Percentiles rank a stretch among this genome's conserved stretches.
These are phyloP conservation scores for Xylaria intraflava DNA, from an alignment of 495 filamentous ascomycete genomes.

Conservation along the genomic window DNA sequence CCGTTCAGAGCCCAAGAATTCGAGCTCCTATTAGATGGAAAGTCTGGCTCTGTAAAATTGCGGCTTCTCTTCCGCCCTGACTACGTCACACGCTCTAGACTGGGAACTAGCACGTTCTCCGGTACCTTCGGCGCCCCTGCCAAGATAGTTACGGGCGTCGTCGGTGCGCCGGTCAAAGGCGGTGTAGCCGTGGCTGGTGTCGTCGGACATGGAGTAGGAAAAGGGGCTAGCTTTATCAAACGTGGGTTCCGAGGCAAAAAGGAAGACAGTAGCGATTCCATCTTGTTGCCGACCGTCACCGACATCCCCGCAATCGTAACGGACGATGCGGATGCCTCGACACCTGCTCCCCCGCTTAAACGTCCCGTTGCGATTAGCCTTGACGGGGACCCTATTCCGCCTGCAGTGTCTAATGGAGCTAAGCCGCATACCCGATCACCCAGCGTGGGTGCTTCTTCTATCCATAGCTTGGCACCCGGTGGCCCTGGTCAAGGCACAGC, in stretches of 20 bases:
- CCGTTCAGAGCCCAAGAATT: constrained; percentile 73
- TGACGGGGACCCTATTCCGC: constrained; percentile 23
- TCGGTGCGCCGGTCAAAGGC: constrained; percentile 86
- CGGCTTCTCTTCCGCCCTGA: constrained; percentile 88
- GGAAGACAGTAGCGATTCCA: constrained; percentile 35
- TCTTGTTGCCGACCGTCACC: constrained; percentile 23
- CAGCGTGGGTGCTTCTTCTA: constrained; percentile 59
- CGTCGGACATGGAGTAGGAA: constrained; percentile 72
- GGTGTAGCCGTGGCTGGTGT: constrained; percentile 63
- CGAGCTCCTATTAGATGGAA: constrained; percentile 74
- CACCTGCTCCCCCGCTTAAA: constrained; percentile 26
- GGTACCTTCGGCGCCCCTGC: constrained; percentile 89
- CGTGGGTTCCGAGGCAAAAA: constrained; percentile 65
- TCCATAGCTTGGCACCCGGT: constrained; percentile 49
- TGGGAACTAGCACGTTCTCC: constrained; percentile 88
- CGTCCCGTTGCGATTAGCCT: constrained; percentile 27
- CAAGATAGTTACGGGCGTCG: constrained; percentile 73
- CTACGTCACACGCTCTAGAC: constrained; percentile 80
- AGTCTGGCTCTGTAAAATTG: constrained; percentile 75
- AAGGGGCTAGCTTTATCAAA: constrained; percentile 82
- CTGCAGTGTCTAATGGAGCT: constrained; percentile 35
- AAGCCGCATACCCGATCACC: constrained; percentile 55
- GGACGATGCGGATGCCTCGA: constrained; percentile 31
- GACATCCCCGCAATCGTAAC: constrained; percentile 43
- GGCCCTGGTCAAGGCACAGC: constrained; percentile 65